Evolutionary conservation across 148 eudicot species (phyloP).

Genomic region (Camellia lanceoleosa): DNA sequence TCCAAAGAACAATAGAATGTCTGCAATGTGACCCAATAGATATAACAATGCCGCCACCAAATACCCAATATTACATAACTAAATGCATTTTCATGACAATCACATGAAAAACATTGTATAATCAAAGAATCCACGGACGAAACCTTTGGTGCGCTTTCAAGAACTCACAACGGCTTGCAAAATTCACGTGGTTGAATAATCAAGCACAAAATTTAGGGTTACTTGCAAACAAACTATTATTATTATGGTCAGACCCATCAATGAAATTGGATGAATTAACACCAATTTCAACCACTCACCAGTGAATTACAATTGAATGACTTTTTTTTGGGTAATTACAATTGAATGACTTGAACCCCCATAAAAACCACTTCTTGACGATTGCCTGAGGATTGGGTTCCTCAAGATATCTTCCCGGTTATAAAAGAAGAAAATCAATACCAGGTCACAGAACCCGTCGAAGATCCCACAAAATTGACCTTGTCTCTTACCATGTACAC

Average conservation of each 20-base stretch:
- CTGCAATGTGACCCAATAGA: too few species aligned
- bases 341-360: too few species aligned
- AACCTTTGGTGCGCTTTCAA: too few species aligned
- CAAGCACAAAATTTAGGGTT: constrained; percentile 49
- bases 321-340: too few species aligned
- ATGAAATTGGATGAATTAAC: constrained; percentile 6
- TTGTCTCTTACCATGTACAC: constrained; percentile 20
- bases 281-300: constrained; percentile 43
- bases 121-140: too few species aligned
- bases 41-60: too few species aligned
- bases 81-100: constrained; percentile 27
- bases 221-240: background rate
- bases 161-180: too few species aligned
- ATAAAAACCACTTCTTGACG: constrained; percentile 24
- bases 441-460: constrained; percentile 51
- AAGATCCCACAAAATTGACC: constrained; percentile 50
- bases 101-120: constrained; percentile 32
- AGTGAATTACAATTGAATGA: constrained; percentile 27
- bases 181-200: constrained; percentile 34
- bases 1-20: constrained; percentile 23
- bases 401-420: background rate
- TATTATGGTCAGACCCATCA: too few species aligned
- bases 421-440: constrained; percentile 52
- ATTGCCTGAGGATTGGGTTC: constrained; percentile 37
- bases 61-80: too few species aligned